phyloP scores from a whole-genome alignment of 805 yeast genomes.

The Zygosaccharomyces pseudorouxii region DNA sequence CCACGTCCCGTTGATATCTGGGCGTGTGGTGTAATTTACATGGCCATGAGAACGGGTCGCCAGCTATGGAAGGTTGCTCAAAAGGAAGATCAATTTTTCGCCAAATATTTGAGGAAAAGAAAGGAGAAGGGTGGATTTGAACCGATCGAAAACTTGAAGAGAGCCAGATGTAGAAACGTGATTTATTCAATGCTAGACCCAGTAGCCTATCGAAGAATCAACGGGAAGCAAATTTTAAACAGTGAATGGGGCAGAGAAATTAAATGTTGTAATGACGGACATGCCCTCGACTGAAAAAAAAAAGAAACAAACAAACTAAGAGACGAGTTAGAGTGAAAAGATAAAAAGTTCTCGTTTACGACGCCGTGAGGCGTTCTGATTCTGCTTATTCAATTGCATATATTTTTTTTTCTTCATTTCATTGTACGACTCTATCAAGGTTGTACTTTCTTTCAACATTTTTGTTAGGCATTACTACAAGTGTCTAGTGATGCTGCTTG shows the following conservation, averaged over 20 bases:
- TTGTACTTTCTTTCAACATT: background rate
- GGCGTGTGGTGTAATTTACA: conserved; percentile 90
- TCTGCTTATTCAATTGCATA: conserved; percentile 3
- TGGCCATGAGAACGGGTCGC: conserved; percentile 93
- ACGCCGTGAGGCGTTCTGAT: background rate
- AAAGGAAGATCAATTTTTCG: conserved; percentile 74
- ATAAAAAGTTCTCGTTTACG: background rate
- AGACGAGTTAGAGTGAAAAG: background rate
- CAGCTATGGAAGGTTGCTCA: conserved; percentile 88
- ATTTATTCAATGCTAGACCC: conserved; percentile 93
- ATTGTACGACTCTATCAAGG: background rate
- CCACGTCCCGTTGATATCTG: conserved; percentile 81
- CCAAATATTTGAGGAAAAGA: conserved; percentile 68
- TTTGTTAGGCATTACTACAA: background rate
- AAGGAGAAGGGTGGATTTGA: conserved; percentile 83
- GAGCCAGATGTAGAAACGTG: conserved; percentile 88
- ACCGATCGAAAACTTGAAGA: conserved; percentile 79
- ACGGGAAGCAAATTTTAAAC: conserved; percentile 79
- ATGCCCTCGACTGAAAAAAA: conserved; percentile 13
- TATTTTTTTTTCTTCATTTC: conserved; percentile 1
- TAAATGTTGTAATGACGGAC: conserved; percentile 66
- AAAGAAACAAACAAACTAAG: too few relatives aligned
- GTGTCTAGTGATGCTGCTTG: conserved; percentile 1
- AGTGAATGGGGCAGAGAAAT: conserved; percentile 97
- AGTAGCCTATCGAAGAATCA: conserved; percentile 78